phyloP scores from a whole-genome alignment of 2,329 filamentous ascomycete genomes.

The Phialemoniopsis sp. region DNA sequence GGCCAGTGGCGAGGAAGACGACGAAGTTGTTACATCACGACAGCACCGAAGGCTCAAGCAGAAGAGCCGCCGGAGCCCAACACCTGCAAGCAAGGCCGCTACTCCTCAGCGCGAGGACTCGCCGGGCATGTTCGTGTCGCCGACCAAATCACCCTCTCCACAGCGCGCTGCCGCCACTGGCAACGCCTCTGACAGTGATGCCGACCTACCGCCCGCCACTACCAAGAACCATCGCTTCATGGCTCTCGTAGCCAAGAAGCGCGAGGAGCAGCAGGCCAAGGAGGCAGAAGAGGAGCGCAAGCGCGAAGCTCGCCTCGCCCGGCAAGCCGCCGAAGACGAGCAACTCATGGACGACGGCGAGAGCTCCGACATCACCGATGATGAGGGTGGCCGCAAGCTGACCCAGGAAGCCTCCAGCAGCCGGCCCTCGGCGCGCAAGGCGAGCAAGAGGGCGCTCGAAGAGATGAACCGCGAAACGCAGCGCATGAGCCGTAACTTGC shows the following conservation, averaged over 20 bases:
- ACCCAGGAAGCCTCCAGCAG: conserved; percentile 54
- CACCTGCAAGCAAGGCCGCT: conserved; percentile 16
- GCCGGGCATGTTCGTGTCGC: conserved; percentile 55
- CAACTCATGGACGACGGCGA: conserved; percentile 35
- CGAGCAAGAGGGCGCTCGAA: conserved; percentile 90
- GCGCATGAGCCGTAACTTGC: conserved; percentile 82
- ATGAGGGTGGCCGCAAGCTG: conserved; percentile 59
- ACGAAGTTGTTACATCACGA: conserved; percentile 27
- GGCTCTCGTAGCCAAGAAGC: conserved; percentile 70
- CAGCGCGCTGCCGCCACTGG: conserved; percentile 14
- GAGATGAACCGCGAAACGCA: conserved; percentile 96
- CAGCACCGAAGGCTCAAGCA: conserved; percentile 23
- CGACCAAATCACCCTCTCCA: conserved; percentile 26
- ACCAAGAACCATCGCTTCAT: conserved; percentile 58
- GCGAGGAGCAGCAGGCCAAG: conserved; percentile 63
- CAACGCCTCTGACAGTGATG: conserved; percentile 37
- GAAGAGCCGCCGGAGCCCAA: conserved; percentile 14
- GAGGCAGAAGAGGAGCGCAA: conserved; percentile 56
- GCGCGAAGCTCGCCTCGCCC: conserved; percentile 35
- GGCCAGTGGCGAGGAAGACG: conserved; percentile 17
- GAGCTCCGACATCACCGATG: conserved; percentile 54
- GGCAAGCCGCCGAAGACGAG: conserved; percentile 33
- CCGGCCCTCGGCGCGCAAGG: conserved; percentile 68
- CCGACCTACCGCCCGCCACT: conserved; percentile 38
- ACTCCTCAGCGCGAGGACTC: conserved; percentile 30